phyloP scores from a whole-genome alignment of 2,329 filamentous ascomycete species.

The Pseudogymnoascus sp. region DNA sequence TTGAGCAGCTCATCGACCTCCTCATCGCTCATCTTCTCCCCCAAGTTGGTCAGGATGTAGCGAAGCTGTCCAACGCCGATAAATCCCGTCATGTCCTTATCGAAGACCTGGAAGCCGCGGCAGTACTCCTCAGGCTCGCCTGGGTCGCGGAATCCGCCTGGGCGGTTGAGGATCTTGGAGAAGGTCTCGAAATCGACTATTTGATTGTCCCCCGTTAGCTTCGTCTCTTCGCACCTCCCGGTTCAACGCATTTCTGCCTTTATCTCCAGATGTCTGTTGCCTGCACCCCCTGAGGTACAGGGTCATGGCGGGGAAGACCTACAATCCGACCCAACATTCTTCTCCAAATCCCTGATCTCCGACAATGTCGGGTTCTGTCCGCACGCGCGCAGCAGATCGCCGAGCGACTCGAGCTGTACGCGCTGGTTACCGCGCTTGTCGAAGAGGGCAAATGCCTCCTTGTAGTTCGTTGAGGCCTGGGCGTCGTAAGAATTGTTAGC shows the following conservation, averaged over 20 bases:
- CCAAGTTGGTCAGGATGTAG: conserved; percentile 95
- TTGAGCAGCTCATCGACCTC: conserved; percentile 98
- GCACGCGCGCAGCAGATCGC: conserved; percentile 90
- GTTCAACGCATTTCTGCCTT: not conserved
- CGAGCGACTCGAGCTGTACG: conserved; percentile 76
- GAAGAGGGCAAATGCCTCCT: conserved; percentile 99
- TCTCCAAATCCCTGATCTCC: conserved; percentile 89
- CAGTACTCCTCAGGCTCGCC: conserved; percentile 98
- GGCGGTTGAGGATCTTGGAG: conserved; percentile 91
- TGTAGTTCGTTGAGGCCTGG: conserved; percentile 92
- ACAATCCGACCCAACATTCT: conserved; percentile 86
- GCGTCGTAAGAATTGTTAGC: conserved; percentile 26
- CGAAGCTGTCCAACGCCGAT: conserved; percentile 96
- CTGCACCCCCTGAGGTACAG: not conserved
- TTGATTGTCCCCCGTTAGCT: not conserved
- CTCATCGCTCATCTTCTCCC: conserved; percentile 98
- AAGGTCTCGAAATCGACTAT: conserved; percentile 97
- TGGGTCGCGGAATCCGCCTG: conserved; percentile 94
- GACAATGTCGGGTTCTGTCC: conserved; percentile 94
- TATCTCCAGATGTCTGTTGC: not conserved
- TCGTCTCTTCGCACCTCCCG: not conserved
- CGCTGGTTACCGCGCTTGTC: conserved; percentile 98
- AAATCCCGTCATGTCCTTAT: conserved; percentile 97
- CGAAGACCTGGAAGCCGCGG: conserved; percentile 97
- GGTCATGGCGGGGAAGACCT: conserved; percentile 37